These are phyloP conservation scores for Suillus paluster DNA, from an alignment of 768 basidiomycete species.

Conservation along the genomic window DNA sequence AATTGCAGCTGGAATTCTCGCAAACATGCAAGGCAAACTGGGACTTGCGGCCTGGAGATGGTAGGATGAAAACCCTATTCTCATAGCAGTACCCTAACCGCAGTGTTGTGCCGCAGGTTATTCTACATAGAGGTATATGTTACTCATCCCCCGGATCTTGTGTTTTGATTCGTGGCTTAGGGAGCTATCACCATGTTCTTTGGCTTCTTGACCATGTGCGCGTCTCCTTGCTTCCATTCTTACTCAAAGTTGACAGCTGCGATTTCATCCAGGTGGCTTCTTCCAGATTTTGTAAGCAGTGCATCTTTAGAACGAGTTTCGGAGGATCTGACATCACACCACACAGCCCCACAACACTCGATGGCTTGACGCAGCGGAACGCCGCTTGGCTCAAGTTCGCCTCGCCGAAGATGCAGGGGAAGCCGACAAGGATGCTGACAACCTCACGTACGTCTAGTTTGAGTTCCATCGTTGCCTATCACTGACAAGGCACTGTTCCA, in stretches of 20 bases:
- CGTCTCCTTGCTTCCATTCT: neutral
- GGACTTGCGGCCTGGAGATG: slow-evolving; percentile 77
- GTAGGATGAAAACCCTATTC: slow-evolving; percentile 37
- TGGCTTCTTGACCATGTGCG: slow-evolving; percentile 57
- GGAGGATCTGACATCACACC: neutral
- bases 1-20: slow-evolving; percentile 76
- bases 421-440: slow-evolving; percentile 53
- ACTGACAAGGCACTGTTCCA: neutral
- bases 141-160: neutral
- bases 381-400: slow-evolving; percentile 66
- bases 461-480: neutral
- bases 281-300: slow-evolving; percentile 60
- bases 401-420: slow-evolving; percentile 72
- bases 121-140: slow-evolving; percentile 66
- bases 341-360: slow-evolving; percentile 62
- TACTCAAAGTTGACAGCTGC: neutral
- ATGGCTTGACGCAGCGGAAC: slow-evolving; percentile 57
- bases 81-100: neutral
- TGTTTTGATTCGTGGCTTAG: slow-evolving; percentile 32
- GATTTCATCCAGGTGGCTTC: slow-evolving; percentile 47
- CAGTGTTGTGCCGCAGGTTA: slow-evolving; percentile 44
- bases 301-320: neutral
- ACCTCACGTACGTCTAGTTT: slow-evolving; percentile 19
- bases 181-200: slow-evolving; percentile 66
- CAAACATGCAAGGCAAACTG: slow-evolving; percentile 66